Base-by-base conservation (phyloP, 768 basidiomycete genomes). In the Phaeotremella fagi region DNA sequence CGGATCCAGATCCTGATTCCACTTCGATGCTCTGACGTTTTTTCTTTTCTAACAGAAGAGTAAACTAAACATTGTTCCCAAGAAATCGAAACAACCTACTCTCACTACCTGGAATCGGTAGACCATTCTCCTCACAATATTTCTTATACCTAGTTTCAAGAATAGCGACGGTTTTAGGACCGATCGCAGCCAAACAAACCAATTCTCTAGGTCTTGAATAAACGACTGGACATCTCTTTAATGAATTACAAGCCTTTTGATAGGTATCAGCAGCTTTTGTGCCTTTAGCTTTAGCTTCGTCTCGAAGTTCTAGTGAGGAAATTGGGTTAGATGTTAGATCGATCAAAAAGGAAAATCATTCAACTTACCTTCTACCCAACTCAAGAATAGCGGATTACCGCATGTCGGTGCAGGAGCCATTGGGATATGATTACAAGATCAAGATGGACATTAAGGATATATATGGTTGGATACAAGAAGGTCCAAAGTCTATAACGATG, bases 381-480 rank as follows among this genome's bases (percentile, higher is more conserved):
- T 47, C 24, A 68, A 47, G 54, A 62, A 73, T 6, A 73, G 44
- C 9, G 69, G 69, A 48, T 73, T 73, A 3, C 71, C 71, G 53
- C 71, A 73, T 41, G 52, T 27, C 31, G 57, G 43, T 15, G 26
- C 16, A 26, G 45, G 23, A 5, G 46, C 16, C 46, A 48, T 48
- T n/a, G n/a, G n/a, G n/a, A n/a, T n/a, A n/a, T n/a, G n/a, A n/a
- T n/a, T n/a, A n/a, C 14, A n/a, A 22, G 46, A 9, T 45, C 44
- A 20, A 11, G 14, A 45, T n/a, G n/a, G n/a, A n/a, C n/a, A n/a
- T n/a, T n/a, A n/a, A n/a, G n/a, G n/a, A n/a, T n/a, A n/a, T n/a
- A n/a, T n/a, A n/a, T n/a, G n/a, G n/a, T n/a, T n/a, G n/a, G n/a
- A n/a, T n/a, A n/a, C n/a, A n/a, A n/a, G n/a, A n/a, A n/a, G n/a